Percentiles rank a stretch among this genome's conserved stretches.
These are phyloP conservation scores for Pisolithus albus DNA, from an alignment of 768 basidiomycete species.

Conservation along the genomic window DNA sequence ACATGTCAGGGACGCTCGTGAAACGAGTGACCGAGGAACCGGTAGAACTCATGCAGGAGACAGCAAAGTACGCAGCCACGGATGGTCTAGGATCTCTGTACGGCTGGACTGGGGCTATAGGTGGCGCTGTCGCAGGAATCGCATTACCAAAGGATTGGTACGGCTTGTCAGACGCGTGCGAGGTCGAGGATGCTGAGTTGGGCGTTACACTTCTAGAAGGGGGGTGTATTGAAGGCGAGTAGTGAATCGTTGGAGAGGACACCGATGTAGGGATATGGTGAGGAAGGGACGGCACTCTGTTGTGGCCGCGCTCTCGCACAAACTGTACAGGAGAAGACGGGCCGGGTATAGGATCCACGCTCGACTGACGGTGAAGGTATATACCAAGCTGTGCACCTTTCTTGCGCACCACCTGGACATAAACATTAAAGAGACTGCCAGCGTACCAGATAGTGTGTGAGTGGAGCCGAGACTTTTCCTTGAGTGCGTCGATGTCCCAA, in stretches of 20 bases:
- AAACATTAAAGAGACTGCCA: slow-evolving; percentile 82
- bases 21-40: slow-evolving; percentile 81
- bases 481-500: slow-evolving; percentile 75
- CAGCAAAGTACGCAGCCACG: slow-evolving; percentile 75
- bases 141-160: slow-evolving; percentile 17
- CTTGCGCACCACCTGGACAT: slow-evolving; percentile 82
- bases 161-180: slow-evolving; percentile 13
- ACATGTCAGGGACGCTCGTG: slow-evolving; percentile 79
- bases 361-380: slow-evolving; percentile 83
- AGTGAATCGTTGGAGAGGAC: slow-evolving; percentile 28
- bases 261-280: slow-evolving; percentile 23
- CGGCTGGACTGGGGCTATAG: slow-evolving; percentile 51
- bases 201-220: slow-evolving; percentile 40
- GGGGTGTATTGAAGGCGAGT: slow-evolving; percentile 42
- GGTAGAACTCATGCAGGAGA: slow-evolving; percentile 74
- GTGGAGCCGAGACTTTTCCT: slow-evolving; percentile 79
- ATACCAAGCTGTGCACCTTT: slow-evolving; percentile 79
- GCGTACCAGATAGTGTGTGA: slow-evolving; percentile 88
- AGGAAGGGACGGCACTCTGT: slow-evolving; percentile 26
- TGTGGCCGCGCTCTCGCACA: slow-evolving; percentile 20
- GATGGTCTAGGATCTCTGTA: slow-evolving; percentile 70
- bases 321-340: slow-evolving; percentile 49
- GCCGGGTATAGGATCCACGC: slow-evolving; percentile 69
- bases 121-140: slow-evolving; percentile 38
- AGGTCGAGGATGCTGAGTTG: slow-evolving; percentile 19